phyloP scores from a whole-genome alignment of 768 basidiomycete species.

The Pholiota conissans region DNA sequence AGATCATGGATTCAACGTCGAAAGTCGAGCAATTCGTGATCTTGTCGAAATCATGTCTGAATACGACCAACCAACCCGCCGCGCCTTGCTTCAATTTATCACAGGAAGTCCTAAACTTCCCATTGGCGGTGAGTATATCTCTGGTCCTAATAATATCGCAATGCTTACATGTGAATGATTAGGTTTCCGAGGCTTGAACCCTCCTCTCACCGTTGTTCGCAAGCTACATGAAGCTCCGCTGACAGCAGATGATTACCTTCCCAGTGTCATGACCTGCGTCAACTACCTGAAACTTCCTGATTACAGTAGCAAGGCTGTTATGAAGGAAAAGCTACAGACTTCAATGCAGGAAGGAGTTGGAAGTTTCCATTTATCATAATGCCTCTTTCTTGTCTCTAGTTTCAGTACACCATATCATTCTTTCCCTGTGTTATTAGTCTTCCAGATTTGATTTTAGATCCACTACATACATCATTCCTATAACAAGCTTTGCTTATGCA shows the following conservation, averaged over 20 bases:
- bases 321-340: conserved; percentile 77
- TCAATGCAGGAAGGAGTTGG: conserved; percentile 95
- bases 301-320: conserved; percentile 84
- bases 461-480: conserved; percentile 16
- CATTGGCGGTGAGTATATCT: conserved; percentile 76
- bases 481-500: conserved; percentile 11
- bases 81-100: conserved; percentile 93
- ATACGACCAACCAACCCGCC: conserved; percentile 71
- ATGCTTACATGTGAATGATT: background rate
- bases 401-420: conserved; percentile 8
- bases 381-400: conserved; percentile 7
- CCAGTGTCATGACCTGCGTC: conserved; percentile 98
- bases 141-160: background rate
- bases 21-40: conserved; percentile 88
- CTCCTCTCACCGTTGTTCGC: conserved; percentile 92
- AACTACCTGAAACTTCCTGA: conserved; percentile 96
- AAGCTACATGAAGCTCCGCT: conserved; percentile 94
- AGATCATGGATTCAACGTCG: conserved; percentile 96
- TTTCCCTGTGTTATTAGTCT: conserved; percentile 1
- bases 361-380: conserved; percentile 92
- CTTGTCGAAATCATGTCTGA: conserved; percentile 85
- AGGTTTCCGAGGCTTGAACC: conserved; percentile 96
- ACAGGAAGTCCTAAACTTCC: conserved; percentile 97
- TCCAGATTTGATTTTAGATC: conserved; percentile 2
- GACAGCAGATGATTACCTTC: conserved; percentile 90